Evolutionary conservation across 75 land plant genomes (phyloP).

Genomic region (Azolla pinnata): DNA sequence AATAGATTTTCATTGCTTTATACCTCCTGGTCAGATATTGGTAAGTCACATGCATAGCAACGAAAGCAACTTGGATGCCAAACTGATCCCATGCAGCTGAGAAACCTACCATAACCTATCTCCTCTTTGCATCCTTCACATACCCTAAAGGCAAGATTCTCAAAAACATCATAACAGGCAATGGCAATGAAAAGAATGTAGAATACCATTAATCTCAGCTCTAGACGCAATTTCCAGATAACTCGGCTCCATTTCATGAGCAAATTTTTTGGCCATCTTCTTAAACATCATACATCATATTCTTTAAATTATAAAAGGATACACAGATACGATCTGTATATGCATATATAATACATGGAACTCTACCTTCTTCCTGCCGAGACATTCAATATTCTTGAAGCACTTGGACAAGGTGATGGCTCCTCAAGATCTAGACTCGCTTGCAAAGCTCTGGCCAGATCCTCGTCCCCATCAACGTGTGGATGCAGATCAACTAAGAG

Average conservation of each 20-base stretch:
- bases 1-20: background rate
- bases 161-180: no score
- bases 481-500: slow-evolving; percentile 3
- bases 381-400: slow-evolving; percentile 9
- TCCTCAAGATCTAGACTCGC: slow-evolving; percentile 35
- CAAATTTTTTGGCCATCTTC: background rate
- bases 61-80: slow-evolving; percentile 93
- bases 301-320: background rate
- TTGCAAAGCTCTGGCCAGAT: slow-evolving; percentile 50
- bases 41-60: slow-evolving; percentile 55
- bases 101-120: slow-evolving; percentile 71
- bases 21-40: slow-evolving; percentile 83
- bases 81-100: slow-evolving; percentile 61
- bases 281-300: background rate
- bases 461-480: slow-evolving; percentile 41
- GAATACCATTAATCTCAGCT: no score
- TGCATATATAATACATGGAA: background rate
- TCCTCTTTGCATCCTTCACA: slow-evolving; percentile 82
- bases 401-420: slow-evolving; percentile 19
- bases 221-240: no score
- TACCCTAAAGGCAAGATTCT: slow-evolving; percentile 25
- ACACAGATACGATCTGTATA: no score
- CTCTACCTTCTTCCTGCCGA: slow-evolving; percentile 5
- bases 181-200: no score
- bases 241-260: no score